Conservation (phyloP, 2,329 filamentous ascomycete genomes). For the Akanthomyces dipterigenus region DNA sequence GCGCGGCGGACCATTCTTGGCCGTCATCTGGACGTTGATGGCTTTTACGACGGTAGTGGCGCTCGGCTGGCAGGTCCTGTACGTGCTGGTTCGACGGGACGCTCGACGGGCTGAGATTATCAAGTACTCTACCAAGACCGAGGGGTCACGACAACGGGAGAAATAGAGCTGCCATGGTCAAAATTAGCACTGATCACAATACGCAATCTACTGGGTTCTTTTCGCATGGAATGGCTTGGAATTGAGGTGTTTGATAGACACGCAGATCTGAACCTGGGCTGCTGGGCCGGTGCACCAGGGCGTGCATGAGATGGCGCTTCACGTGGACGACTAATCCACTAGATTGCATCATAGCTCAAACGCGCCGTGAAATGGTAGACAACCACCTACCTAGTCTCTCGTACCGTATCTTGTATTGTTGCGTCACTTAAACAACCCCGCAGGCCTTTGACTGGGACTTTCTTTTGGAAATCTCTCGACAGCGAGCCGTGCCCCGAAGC, state of each 20-base stretch:
- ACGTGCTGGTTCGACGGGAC: not conserved
- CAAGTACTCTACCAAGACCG: not conserved
- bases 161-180: not conserved
- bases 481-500: not conserved
- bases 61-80: not conserved
- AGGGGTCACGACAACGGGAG: not conserved
- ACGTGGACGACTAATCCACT: constrained; percentile 1
- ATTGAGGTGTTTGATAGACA: not conserved
- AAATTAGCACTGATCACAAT: too few relatives aligned
- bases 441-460: too few relatives aligned
- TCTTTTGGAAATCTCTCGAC: not conserved
- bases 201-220: too few relatives aligned
- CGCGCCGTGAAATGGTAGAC: not conserved
- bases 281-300: not conserved
- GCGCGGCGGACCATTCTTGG: not conserved
- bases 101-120: not conserved
- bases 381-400: not conserved
- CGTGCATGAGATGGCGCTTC: not conserved
- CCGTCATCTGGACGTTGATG: not conserved
- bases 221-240: not conserved
- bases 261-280: not conserved
- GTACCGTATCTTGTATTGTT: not conserved
- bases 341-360: constrained; percentile 8
- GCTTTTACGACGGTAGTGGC: not conserved
- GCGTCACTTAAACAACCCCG: not conserved